Conservation (phyloP, 805 yeast species). For the Candida awuae region DNA sequence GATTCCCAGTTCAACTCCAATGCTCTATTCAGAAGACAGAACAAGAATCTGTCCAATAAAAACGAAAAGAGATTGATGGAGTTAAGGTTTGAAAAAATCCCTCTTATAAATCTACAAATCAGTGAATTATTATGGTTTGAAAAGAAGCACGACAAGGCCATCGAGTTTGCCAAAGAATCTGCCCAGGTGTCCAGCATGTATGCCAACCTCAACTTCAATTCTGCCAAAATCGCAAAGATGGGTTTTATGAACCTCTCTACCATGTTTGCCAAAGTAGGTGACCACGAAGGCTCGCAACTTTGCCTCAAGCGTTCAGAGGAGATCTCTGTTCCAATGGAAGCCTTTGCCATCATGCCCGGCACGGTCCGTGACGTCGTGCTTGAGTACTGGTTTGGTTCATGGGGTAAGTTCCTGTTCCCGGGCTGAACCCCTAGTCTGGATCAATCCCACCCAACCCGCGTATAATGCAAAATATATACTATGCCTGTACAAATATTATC, state of each 20-base stretch:
- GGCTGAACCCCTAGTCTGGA: conserved; percentile 11
- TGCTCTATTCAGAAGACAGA: conserved; percentile 12
- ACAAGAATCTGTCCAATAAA: conserved; percentile 10
- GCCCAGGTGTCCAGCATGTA: conserved; percentile 27
- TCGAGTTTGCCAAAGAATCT: conserved; percentile 35
- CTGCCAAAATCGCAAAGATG: conserved; percentile 33
- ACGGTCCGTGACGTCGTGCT: conserved; percentile 28
- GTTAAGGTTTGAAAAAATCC: conserved; percentile 26
- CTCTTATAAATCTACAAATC: conserved; percentile 34
- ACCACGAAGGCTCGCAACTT: conserved; percentile 20
- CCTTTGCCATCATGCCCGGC: conserved; percentile 16
- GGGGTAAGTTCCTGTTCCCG: conserved; percentile 30
- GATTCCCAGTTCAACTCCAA: conserved; percentile 14
- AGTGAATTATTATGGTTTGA: conserved; percentile 36
- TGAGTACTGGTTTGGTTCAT: conserved; percentile 28
- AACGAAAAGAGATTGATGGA: conserved; percentile 19
- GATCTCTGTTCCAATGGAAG: conserved; percentile 27
- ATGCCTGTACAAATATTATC: too few species aligned
- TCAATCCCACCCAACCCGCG: neutral
- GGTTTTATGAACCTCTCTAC: conserved; percentile 29
- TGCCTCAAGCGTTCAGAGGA: conserved; percentile 22
- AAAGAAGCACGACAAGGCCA: conserved; percentile 27
- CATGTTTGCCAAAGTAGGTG: conserved; percentile 28
- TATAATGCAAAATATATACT: neutral
- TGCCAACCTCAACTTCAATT: conserved; percentile 27